Conservation (phyloP, 768 basidiomycete genomes). For the Mycena latifolia region DNA sequence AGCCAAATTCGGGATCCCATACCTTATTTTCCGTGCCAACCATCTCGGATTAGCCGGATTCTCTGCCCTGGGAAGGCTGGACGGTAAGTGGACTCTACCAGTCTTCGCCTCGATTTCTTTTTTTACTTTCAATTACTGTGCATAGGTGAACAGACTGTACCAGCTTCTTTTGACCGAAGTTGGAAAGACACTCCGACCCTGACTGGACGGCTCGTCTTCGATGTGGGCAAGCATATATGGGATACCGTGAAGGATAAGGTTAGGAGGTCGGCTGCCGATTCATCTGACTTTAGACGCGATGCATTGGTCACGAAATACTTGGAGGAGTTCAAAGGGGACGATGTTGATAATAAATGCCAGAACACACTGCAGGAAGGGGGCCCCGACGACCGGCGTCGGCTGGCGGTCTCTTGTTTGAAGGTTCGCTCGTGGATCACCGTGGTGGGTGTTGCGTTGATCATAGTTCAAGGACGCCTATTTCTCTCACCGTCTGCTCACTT, state of each 20-base stretch:
- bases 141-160: not conserved
- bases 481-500: not conserved
- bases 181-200: constrained; percentile 1
- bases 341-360: not conserved
- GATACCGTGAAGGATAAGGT: not conserved
- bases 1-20: not conserved
- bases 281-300: not conserved
- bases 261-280: not conserved
- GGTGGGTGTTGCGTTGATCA: not conserved
- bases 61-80: not conserved
- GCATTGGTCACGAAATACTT: not conserved
- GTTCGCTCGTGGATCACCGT: not conserved
- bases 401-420: constrained; percentile 5
- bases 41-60: not conserved
- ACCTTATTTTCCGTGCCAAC: constrained; percentile 1
- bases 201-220: not conserved
- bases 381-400: not conserved
- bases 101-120: no score
- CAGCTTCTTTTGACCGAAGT: not conserved
- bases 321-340: not conserved
- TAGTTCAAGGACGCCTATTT: not conserved
- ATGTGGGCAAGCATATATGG: not conserved
- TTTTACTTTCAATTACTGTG: no score
- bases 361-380: not conserved
- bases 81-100: not conserved